Conservation (phyloP, 176 grass and related monocot species). For the Tuctoria greenei region DNA sequence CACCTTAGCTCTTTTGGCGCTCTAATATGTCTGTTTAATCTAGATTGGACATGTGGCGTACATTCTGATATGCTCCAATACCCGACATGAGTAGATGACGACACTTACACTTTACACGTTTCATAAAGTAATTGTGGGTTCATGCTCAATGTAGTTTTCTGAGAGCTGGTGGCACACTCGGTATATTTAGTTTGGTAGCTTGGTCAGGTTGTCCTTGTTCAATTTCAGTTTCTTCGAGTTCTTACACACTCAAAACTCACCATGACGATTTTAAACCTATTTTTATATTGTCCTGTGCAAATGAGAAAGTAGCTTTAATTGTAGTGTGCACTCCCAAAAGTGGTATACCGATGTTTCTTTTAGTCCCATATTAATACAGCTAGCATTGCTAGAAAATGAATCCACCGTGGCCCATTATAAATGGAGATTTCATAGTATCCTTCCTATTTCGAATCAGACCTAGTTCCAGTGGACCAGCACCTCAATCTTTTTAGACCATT, state of each 20-base stretch:
- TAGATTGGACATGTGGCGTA: neutral
- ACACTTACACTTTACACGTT: neutral
- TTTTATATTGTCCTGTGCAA: neutral
- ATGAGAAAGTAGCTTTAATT: neutral
- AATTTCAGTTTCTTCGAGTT: neutral
- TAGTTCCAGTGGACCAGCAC: slow-evolving; percentile 14
- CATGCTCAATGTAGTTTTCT: neutral
- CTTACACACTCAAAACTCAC: neutral
- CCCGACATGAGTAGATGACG: neutral
- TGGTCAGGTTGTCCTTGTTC: neutral
- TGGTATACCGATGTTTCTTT: neutral
- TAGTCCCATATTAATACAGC: neutral
- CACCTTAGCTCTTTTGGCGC: slow-evolving; percentile 1
- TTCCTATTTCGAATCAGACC: neutral
- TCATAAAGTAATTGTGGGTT: neutral
- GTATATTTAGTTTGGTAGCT: slow-evolving; percentile 20
- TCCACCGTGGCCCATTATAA: neutral
- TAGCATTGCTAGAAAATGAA: neutral
- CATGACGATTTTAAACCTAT: neutral
- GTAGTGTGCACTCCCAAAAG: neutral
- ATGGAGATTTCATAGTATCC: neutral
- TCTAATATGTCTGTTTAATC: slow-evolving; percentile 11
- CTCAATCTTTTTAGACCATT: neutral
- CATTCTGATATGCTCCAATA: neutral
- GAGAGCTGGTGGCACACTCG: neutral